Evolutionary conservation across 2,329 filamentous ascomycete genomes (phyloP).

Genomic region (Stachybotrys chartarum): DNA sequence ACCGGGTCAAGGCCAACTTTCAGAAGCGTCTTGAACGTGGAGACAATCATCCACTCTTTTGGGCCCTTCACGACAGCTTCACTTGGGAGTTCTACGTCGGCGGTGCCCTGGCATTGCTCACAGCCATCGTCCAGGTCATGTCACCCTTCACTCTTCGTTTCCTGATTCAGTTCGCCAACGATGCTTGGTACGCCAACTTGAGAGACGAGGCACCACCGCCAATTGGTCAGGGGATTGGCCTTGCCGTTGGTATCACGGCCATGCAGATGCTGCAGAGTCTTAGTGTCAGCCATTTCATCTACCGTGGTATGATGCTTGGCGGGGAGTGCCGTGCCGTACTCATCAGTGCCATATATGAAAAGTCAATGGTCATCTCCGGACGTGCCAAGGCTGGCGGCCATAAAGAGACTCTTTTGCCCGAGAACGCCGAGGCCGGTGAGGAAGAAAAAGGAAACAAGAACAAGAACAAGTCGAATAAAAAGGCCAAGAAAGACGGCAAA

Average conservation of each 20-base stretch:
- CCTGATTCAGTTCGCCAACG: constrained; percentile 75
- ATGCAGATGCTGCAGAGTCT: constrained; percentile 84
- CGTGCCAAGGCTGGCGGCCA: constrained; percentile 77
- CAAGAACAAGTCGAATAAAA: constrained; percentile 22
- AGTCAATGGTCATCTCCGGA: constrained; percentile 82
- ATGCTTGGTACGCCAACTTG: constrained; percentile 63
- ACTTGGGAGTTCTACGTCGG: constrained; percentile 78
- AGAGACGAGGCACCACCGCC: constrained; percentile 48
- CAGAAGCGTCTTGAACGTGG: constrained; percentile 59
- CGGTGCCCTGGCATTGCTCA: constrained; percentile 66
- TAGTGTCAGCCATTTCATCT: constrained; percentile 85
- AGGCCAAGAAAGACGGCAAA: constrained; percentile 32
- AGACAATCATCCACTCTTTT: constrained; percentile 65
- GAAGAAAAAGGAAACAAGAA: constrained; percentile 30
- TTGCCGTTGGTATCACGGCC: constrained; percentile 74
- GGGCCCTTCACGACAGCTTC: constrained; percentile 82
- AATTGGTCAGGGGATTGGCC: constrained; percentile 70
- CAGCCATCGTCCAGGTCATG: constrained; percentile 71
- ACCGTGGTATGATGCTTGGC: constrained; percentile 84
- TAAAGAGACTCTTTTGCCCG: constrained; percentile 19
- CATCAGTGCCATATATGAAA: constrained; percentile 84
- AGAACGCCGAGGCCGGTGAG: constrained; percentile 40
- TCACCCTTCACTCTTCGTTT: constrained; percentile 81
- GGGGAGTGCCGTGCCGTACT: constrained; percentile 75
- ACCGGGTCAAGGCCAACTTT: constrained; percentile 61